Percentiles rank a stretch among this genome's conserved stretches.
Evolutionary conservation across 2,329 filamentous ascomycete genomes (phyloP).

Genomic region (Colletotrichum sp.): DNA sequence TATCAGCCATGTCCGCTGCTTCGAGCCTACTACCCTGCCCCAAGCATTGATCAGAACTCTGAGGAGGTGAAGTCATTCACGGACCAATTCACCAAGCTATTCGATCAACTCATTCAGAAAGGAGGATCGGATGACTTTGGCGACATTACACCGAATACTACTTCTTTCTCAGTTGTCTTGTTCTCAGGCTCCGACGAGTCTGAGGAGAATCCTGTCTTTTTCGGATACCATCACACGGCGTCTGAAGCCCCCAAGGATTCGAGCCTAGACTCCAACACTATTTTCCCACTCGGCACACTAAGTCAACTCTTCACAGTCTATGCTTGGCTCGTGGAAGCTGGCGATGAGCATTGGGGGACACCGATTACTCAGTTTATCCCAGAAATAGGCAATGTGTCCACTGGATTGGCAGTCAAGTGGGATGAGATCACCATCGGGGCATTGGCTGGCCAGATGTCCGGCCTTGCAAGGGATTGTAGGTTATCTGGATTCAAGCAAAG

Average conservation of each 20-base stretch:
- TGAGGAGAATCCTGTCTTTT: conserved; percentile 18
- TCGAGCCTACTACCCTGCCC: conserved; percentile 22
- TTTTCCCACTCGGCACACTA: conserved; percentile 31
- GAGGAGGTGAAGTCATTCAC: conserved; percentile 6
- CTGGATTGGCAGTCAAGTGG: conserved; percentile 20
- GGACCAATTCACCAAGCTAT: conserved; percentile 21
- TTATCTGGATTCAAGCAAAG: not conserved
- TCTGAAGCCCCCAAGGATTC: not conserved
- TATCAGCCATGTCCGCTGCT: conserved; percentile 25
- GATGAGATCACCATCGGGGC: conserved; percentile 25
- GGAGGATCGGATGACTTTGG: conserved; percentile 26
- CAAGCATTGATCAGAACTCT: conserved; percentile 12
- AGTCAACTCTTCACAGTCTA: conserved; percentile 38
- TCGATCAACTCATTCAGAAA: conserved; percentile 23
- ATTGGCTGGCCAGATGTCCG: conserved; percentile 27
- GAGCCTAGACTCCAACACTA: conserved; percentile 26
- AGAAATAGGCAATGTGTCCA: conserved; percentile 18
- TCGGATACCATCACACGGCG: conserved; percentile 29
- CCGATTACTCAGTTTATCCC: conserved; percentile 33
- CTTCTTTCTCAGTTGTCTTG: conserved; percentile 30
- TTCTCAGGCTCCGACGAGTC: conserved; percentile 19
- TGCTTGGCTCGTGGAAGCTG: conserved; percentile 32
- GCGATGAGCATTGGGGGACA: conserved; percentile 28
- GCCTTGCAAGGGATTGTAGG: conserved; percentile 25
- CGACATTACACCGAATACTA: conserved; percentile 27